These are phyloP conservation scores for Trichophyton simii DNA, from an alignment of 2,329 filamentous ascomycete species.

Conservation along the genomic window DNA sequence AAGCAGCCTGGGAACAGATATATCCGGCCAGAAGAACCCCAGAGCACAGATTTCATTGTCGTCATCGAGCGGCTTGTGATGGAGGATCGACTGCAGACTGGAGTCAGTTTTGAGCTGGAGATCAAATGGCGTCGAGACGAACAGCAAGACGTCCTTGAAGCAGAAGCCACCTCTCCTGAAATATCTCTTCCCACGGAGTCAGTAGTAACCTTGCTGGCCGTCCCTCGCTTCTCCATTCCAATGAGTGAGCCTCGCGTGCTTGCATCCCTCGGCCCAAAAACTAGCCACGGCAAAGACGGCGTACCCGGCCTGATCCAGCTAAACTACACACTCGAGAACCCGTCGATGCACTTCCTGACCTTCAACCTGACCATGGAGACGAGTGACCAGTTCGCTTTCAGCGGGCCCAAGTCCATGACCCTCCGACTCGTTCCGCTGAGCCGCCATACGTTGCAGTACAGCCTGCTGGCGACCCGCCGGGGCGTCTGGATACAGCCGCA, in stretches of 20 bases:
- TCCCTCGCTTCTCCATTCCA: constrained; percentile 69
- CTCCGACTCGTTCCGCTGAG: constrained; percentile 75
- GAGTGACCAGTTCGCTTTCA: constrained; percentile 84
- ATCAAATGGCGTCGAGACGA: constrained; percentile 61
- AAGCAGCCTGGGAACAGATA: constrained; percentile 21
- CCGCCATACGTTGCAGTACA: constrained; percentile 59
- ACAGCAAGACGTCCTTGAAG: constrained; percentile 19
- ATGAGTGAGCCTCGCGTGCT: constrained; percentile 80
- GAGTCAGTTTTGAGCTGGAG: constrained; percentile 60
- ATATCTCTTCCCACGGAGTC: background rate
- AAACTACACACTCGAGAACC: constrained; percentile 74
- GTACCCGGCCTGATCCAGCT: constrained; percentile 34
- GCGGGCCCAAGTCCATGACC: constrained; percentile 68
- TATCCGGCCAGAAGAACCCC: constrained; percentile 55
- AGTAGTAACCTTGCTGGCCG: constrained; percentile 54
- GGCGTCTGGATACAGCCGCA: constrained; percentile 60
- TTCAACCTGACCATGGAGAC: constrained; percentile 90
- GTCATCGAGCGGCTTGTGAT: constrained; percentile 63
- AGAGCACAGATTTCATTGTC: constrained; percentile 60
- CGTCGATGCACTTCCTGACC: constrained; percentile 84
- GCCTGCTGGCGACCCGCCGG: constrained; percentile 52
- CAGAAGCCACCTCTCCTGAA: background rate
- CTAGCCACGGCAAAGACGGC: constrained; percentile 12
- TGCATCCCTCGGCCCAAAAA: constrained; percentile 29
- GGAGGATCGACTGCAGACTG: constrained; percentile 66